Evolutionary conservation across 2,329 filamentous ascomycete genomes (phyloP), one percentile per base, ranked within the genome.

Genomic region (Massarina eburnea): DNA sequence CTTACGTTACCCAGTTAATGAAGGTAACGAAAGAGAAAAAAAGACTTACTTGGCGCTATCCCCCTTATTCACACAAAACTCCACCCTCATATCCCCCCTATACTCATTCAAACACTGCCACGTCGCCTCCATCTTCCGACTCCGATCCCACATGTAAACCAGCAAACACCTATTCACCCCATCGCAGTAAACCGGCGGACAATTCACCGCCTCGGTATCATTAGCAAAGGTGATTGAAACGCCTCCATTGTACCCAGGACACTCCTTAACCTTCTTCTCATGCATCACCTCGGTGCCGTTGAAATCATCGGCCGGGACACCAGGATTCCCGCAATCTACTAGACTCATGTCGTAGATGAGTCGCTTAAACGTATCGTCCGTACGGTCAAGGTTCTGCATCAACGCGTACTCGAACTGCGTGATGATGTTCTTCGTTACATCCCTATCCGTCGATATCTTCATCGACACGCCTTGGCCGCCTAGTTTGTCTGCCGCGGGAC

Each of bases 131-230:
- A 40, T 38, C 26, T 39, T 24, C 26, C 54, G 42, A 10, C 52
- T 50, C 40, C 47, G 21, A 42, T 61, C 57, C 33, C 46, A 61
- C 12, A 33, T 51, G 19, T 58, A 55, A 4, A 57, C 45, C 27
- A 45, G 29, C 4, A 41, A 20, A 20, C 55, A 58, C 21, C 34
- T 43, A 1, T 29, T 22, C 26, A 26, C 18, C 3, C 41, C 48
- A 26, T 49, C 38, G 41, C 54, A 57, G 26, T 46, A 45, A 2
- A 55, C 22, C 8, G 49, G 43, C 29, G 38, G 21, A 41, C 56
- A 59, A 9, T 32, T 47, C 10, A 20, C 29, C 15, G 18, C 37
- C 3, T 29, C 36, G 4, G 35, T 5, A 36, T 48, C 46, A 8
- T 32, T 27, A 8, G 20, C 30, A 19, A 59, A 58, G 1, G 40